phyloP scores from a whole-genome alignment of 176 grass and related monocot genomes.

The Oryza glumipatula region DNA sequence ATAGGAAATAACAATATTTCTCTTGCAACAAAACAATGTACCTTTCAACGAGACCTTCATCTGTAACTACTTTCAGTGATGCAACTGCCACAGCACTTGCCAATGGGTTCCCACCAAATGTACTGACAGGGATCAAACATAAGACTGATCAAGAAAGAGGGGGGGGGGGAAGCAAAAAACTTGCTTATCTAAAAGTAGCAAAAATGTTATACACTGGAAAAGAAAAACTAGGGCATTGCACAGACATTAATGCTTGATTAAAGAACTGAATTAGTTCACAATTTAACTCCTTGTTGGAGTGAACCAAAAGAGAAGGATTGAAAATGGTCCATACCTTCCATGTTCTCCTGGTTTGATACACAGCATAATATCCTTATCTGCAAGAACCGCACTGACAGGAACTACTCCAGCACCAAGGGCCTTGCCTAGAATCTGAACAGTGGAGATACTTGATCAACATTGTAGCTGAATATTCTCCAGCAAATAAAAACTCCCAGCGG shows the following conservation, averaged over 20 bases:
- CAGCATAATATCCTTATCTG: slow-evolving; percentile 95
- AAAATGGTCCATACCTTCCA: slow-evolving; percentile 70
- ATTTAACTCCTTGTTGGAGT: neutral
- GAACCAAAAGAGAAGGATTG: neutral
- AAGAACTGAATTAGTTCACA: neutral
- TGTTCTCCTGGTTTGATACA: slow-evolving; percentile 96
- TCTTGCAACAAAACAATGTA: slow-evolving; percentile 37
- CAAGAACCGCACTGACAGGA: slow-evolving; percentile 96
- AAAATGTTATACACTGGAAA: neutral
- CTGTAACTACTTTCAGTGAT: slow-evolving; percentile 81
- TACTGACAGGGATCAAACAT: slow-evolving; percentile 60
- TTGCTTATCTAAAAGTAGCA: slow-evolving; percentile 1
- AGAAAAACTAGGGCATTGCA: neutral
- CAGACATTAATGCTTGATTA: neutral
- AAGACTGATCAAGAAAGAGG: neutral
- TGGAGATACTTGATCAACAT: slow-evolving; percentile 16
- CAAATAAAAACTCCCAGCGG: neutral
- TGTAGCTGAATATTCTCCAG: slow-evolving; percentile 1
- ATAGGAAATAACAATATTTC: neutral
- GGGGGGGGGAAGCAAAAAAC: neutral
- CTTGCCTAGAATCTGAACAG: slow-evolving; percentile 87
- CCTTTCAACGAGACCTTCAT: slow-evolving; percentile 90
- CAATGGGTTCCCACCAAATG: slow-evolving; percentile 96
- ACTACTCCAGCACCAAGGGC: slow-evolving; percentile 93
- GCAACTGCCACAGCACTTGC: slow-evolving; percentile 92